These are phyloP conservation scores for Huntiella savannae DNA, from an alignment of 2,329 filamentous ascomycete genomes.

Conservation along the genomic window DNA sequence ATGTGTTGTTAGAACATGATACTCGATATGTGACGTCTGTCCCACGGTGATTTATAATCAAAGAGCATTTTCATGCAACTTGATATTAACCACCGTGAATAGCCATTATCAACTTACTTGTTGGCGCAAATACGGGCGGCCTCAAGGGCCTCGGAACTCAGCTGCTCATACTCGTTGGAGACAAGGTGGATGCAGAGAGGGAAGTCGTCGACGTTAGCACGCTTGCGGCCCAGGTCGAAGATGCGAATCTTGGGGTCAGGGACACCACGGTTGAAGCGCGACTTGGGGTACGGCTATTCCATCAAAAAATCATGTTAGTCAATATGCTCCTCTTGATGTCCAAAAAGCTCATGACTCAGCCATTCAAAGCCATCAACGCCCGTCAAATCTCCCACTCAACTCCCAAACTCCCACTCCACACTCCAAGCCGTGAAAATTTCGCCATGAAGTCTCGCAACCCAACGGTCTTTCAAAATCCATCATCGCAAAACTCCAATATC, in stretches of 20 bases:
- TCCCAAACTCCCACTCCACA: too few relatives aligned
- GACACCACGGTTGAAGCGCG: conserved; percentile 99
- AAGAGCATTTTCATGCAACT: too few relatives aligned
- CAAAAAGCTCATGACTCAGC: too few relatives aligned
- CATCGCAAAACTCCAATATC: background rate
- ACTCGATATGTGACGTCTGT: background rate
- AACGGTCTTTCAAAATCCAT: background rate
- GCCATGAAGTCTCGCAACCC: background rate
- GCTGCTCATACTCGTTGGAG: conserved; percentile 99
- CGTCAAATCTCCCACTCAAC: background rate
- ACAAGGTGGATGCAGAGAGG: conserved; percentile 97
- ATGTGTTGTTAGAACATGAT: background rate
- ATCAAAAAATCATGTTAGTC: conserved; percentile 13
- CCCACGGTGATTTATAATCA: too few relatives aligned
- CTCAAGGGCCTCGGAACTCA: conserved; percentile 98
- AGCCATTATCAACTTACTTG: conserved; percentile 35
- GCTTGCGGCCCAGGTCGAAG: conserved; percentile 98
- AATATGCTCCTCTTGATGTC: background rate
- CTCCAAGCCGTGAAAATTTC: background rate
- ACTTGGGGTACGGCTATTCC: conserved; percentile 85
- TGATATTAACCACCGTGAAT: too few relatives aligned
- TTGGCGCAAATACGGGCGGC: conserved; percentile 99
- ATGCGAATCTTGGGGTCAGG: conserved; percentile 73
- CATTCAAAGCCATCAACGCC: background rate
- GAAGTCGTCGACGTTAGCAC: conserved; percentile 97